Evolutionary conservation across 495 filamentous ascomycete species (phyloP).

Genomic region (Penicillium goetzii): DNA sequence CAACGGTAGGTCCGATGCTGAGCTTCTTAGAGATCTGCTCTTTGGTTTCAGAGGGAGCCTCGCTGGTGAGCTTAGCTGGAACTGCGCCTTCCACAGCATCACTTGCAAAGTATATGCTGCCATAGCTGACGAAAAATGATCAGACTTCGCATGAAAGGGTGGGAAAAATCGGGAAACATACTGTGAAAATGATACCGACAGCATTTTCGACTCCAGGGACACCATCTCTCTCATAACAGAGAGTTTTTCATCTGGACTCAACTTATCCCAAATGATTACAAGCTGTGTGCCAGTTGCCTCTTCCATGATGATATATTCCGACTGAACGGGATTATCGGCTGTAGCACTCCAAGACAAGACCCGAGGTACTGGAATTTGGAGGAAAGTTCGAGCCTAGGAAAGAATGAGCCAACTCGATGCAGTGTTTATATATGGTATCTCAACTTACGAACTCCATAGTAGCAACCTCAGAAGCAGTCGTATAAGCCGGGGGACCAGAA

Average conservation of each 20-base stretch:
- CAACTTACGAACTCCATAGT: conserved; percentile 40
- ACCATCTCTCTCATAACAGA: conserved; percentile 36
- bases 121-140: conserved; percentile 21
- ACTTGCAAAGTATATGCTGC: conserved; percentile 38
- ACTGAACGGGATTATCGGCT: conserved; percentile 26
- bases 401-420: conserved; percentile 8
- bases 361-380: conserved; percentile 34
- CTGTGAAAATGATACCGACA: conserved; percentile 36
- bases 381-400: conserved; percentile 23
- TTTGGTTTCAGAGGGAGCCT: neutral
- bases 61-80: neutral
- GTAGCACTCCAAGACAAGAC: conserved; percentile 27
- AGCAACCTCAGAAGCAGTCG: conserved; percentile 45
- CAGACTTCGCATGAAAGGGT: too few relatives aligned
- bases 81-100: conserved; percentile 11
- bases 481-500: conserved; percentile 33
- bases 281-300: conserved; percentile 33
- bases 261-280: conserved; percentile 27
- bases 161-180: conserved; percentile 8
- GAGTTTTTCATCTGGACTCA: conserved; percentile 31
- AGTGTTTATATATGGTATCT: conserved; percentile 1
- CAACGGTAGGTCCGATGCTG: conserved; percentile 5
- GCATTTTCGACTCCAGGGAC: conserved; percentile 23
- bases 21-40: neutral
- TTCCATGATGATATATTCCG: conserved; percentile 40